Percentiles rank a stretch among this genome's conserved stretches.
Conservation (phyloP, 2,329 filamentous ascomycete species). For the Lachnellula suecica region DNA sequence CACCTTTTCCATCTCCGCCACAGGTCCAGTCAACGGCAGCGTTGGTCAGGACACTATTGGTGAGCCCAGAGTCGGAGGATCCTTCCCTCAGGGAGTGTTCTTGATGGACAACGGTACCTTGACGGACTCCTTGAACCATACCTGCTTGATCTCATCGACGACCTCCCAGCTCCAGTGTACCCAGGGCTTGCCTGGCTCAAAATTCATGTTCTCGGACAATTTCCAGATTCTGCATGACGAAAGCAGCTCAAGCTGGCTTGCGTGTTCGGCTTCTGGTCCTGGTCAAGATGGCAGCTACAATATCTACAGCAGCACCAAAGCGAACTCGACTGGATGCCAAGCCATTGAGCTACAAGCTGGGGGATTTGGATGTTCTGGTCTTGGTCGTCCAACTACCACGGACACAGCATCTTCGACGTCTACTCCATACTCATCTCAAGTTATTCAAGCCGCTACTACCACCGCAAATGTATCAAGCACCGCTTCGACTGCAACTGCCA, state of each 20-base stretch:
- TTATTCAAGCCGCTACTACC: neutral
- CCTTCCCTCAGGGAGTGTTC: constrained; percentile 22
- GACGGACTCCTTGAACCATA: constrained; percentile 21
- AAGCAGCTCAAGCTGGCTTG: constrained; percentile 20
- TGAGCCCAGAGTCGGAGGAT: constrained; percentile 25
- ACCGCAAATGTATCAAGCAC: neutral
- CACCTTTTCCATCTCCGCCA: constrained; percentile 25
- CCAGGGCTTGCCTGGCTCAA: constrained; percentile 11
- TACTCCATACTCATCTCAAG: neutral
- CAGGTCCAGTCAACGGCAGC: constrained; percentile 20
- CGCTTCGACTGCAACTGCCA: neutral
- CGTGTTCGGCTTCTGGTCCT: constrained; percentile 27
- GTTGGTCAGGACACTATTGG: constrained; percentile 24
- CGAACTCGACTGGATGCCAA: constrained; percentile 25
- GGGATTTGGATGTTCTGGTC: constrained; percentile 25
- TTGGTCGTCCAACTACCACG: constrained; percentile 13
- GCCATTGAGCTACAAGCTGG: constrained; percentile 22
- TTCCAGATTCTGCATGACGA: constrained; percentile 18
- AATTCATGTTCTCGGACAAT: constrained; percentile 23
- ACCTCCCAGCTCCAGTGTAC: constrained; percentile 27
- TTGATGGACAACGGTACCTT: constrained; percentile 21
- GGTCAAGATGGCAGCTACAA: constrained; percentile 26
- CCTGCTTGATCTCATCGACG: constrained; percentile 24
- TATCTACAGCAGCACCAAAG: constrained; percentile 24
- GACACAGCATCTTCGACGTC: neutral